A percentile compares a stretch with the other conserved stretches of the same genome.
Evolutionary conservation across 179 eudicot species (phyloP).

Genomic region (Nepenthes alata): DNA sequence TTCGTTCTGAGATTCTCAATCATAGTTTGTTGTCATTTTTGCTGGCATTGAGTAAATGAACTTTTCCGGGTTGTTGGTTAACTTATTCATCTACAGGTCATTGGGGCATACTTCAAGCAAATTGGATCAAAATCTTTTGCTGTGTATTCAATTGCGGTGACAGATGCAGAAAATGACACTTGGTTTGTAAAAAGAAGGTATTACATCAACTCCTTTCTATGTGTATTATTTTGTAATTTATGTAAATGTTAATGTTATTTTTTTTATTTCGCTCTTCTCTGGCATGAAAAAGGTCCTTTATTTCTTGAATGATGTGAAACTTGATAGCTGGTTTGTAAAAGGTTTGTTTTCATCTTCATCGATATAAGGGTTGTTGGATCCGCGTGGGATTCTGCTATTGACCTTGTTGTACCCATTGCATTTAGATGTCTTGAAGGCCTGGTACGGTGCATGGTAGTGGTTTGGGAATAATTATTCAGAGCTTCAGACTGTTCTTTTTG

Average conservation of each 20-base stretch:
- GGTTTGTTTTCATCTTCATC: too few species aligned
- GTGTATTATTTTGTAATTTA: too few species aligned
- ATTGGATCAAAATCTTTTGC: slow-evolving; percentile 89
- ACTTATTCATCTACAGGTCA: slow-evolving; percentile 36
- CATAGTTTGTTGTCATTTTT: neutral
- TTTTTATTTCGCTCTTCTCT: too few species aligned
- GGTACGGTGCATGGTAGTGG: too few species aligned
- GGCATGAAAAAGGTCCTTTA: too few species aligned
- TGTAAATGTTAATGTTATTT: too few species aligned
- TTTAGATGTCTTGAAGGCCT: too few species aligned
- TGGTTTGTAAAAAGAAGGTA: slow-evolving; percentile 99
- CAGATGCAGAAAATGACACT: slow-evolving; percentile 57
- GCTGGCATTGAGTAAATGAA: neutral
- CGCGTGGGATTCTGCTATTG: neutral
- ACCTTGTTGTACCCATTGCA: too few species aligned
- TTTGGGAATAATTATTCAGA: too few species aligned
- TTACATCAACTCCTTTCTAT: neutral
- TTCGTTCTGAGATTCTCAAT: neutral
- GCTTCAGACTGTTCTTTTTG: neutral
- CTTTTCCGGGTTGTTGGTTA: neutral
- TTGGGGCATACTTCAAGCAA: slow-evolving; percentile 91
- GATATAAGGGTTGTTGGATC: too few species aligned
- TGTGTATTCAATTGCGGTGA: slow-evolving; percentile 87
- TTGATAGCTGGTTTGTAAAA: too few species aligned
- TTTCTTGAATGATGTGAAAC: too few species aligned